Evolutionary conservation across 306 rosid genomes (phyloP), one percentile per base, ranked within the genome.

Genomic region (Acacia acuminata): DNA sequence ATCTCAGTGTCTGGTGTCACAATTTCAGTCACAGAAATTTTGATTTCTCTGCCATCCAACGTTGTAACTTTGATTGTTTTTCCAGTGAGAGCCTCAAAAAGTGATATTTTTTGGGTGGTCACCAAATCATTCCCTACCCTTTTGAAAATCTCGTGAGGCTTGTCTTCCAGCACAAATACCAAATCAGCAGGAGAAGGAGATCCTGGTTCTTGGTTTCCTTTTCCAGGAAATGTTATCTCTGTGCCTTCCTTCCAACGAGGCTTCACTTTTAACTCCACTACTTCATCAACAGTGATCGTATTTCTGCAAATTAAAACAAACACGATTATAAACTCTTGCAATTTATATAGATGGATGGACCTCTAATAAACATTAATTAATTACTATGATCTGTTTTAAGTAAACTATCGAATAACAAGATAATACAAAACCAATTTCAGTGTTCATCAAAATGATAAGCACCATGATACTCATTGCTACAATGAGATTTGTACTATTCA

Each of bases 201-300:
- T 13, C 97, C 94, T 11, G 83, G 87, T 64, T 77, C 89, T 83
- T 91, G 90, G 80, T 90, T 90, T 12, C 27, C 97, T 96, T 77
- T 88, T 91, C 72, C 87, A 90, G 90, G 94, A 76, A 92, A 92
- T 5, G 89, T 91, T 71, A 92, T 82, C 80, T 88, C 90, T 15
- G 96, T 92, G 43, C 93, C 97, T 83, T 91, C 92, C 82, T 86
- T 94, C 97, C 97, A 94, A 63, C 96, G 96, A 36, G 97, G 96
- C 79, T 90, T 50, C 64, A 94, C 84, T 22, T 86, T 86, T 55
- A 91, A 88, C 87, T 82, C 88, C 78, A 92, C 65, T 56, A 75
- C 77, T 82, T 92, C 98, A 58, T 94, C 97, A 30, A 85, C 82
- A 43, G 16, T 61, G 13, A 58, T 58, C 65, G 24, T 58, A 3